Percentiles rank a stretch among this genome's conserved stretches.
Evolutionary conservation across 2,329 filamentous ascomycete species (phyloP).

Genomic region (Penicillium sp.): DNA sequence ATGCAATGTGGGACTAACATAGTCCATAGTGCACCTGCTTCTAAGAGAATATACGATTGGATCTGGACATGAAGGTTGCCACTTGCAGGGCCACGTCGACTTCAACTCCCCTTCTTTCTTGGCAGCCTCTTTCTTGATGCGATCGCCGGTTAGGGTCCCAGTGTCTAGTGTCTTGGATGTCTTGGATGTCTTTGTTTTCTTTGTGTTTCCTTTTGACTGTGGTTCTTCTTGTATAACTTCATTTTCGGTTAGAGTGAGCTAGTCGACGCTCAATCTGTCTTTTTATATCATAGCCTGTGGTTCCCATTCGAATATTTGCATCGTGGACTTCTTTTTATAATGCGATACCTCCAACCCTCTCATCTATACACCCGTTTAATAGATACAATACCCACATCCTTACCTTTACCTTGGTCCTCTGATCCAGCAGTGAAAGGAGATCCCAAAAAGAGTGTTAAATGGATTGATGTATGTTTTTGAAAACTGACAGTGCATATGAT

Average conservation of each 20-base stretch:
- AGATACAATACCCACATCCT: slow-evolving; percentile 18
- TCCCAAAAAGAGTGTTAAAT: slow-evolving; percentile 51
- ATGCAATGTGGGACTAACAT: background rate
- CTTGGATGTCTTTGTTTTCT: background rate
- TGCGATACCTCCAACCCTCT: slow-evolving; percentile 5
- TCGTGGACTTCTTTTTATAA: background rate
- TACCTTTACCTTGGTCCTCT: slow-evolving; percentile 1
- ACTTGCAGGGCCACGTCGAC: slow-evolving; percentile 5
- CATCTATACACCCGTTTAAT: slow-evolving; percentile 22
- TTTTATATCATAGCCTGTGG: background rate
- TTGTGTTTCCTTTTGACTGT: background rate
- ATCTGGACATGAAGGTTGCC: background rate
- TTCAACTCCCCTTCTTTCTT: slow-evolving; percentile 7
- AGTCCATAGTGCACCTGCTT: background rate
- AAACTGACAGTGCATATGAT: background rate
- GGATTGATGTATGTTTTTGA: slow-evolving; percentile 58
- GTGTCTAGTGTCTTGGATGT: background rate
- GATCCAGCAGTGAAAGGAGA: slow-evolving; percentile 32
- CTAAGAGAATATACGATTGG: background rate
- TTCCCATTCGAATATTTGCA: background rate
- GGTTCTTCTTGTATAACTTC: background rate
- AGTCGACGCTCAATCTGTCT: background rate
- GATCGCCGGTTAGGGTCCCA: background rate
- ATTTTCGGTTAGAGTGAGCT: background rate
- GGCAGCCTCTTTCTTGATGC: slow-evolving; percentile 6